These are phyloP conservation scores for Posidonia australis DNA, from an alignment of 106 monocot species.

Conservation along the genomic window DNA sequence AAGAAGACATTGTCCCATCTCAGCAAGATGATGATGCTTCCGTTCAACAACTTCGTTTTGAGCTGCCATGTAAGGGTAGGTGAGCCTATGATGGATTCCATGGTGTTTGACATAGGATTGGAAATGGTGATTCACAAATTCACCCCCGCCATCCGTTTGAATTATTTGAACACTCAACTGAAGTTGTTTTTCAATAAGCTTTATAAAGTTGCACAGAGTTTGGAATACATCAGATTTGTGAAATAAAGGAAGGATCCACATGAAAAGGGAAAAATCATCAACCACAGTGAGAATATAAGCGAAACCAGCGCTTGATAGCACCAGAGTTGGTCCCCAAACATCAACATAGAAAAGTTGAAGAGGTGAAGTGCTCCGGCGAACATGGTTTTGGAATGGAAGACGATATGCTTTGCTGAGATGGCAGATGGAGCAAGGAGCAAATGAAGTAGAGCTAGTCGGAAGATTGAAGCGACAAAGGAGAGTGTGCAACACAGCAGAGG, in stretches of 20 bases:
- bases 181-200: background rate
- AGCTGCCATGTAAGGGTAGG: slow-evolving; percentile 3
- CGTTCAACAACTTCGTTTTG: slow-evolving; percentile 6
- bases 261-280: background rate
- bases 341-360: too few relatives aligned
- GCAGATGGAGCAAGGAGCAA: background rate
- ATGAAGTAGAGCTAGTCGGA: background rate
- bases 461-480: background rate
- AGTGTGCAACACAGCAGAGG: background rate
- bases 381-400: background rate
- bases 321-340: background rate
- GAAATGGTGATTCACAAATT: background rate
- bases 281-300: background rate
- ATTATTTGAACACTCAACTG: background rate
- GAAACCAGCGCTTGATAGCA: background rate
- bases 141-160: slow-evolving; percentile 9
- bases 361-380: background rate
- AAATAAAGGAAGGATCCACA: background rate
- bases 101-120: background rate
- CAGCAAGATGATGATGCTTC: background rate
- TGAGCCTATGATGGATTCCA: slow-evolving; percentile 5
- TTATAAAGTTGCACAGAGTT: background rate
- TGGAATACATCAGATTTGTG: background rate
- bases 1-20: background rate
- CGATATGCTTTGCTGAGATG: background rate